These are phyloP conservation scores for Aspergillus panamensis DNA, from an alignment of 495 filamentous ascomycete genomes.

Conservation along the genomic window DNA sequence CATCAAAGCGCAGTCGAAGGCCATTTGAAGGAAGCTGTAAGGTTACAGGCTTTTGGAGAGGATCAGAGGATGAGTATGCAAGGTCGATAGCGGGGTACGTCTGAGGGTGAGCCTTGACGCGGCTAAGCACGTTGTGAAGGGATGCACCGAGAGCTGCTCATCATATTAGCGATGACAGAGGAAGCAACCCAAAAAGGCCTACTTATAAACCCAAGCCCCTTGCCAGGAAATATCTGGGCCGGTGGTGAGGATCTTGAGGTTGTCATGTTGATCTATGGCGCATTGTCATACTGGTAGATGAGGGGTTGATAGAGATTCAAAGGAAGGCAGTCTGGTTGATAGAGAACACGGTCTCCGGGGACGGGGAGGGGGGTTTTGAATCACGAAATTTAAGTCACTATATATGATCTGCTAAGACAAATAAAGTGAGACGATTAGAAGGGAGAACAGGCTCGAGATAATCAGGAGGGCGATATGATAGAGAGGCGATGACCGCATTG, in stretches of 20 bases:
- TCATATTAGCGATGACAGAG: conserved; percentile 23
- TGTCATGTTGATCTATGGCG: conserved; percentile 43
- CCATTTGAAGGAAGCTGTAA: conserved; percentile 79
- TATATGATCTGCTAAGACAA: neutral
- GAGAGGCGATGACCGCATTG: conserved; percentile 17
- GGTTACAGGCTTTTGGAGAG: conserved; percentile 67
- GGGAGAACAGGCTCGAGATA: conserved; percentile 1
- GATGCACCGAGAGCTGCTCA: conserved; percentile 76
- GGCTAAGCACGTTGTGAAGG: conserved; percentile 79
- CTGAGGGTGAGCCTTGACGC: conserved; percentile 78
- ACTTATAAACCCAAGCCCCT: conserved; percentile 76
- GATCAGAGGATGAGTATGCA: conserved; percentile 65
- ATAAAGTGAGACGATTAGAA: neutral
- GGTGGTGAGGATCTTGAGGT: conserved; percentile 39
- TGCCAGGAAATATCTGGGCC: conserved; percentile 70
- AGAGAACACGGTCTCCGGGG: neutral
- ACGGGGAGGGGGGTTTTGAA: neutral
- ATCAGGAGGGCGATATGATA: neutral
- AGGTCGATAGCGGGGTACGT: conserved; percentile 80
- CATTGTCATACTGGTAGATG: conserved; percentile 17
- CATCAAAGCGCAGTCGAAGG: conserved; percentile 86
- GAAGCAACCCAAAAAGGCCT: conserved; percentile 28
- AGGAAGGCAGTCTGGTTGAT: neutral
- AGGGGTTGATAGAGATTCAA: conserved; percentile 11
- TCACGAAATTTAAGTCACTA: neutral